Conservation (phyloP, 2,329 filamentous ascomycete genomes). For the Lomentospora prolificans region DNA sequence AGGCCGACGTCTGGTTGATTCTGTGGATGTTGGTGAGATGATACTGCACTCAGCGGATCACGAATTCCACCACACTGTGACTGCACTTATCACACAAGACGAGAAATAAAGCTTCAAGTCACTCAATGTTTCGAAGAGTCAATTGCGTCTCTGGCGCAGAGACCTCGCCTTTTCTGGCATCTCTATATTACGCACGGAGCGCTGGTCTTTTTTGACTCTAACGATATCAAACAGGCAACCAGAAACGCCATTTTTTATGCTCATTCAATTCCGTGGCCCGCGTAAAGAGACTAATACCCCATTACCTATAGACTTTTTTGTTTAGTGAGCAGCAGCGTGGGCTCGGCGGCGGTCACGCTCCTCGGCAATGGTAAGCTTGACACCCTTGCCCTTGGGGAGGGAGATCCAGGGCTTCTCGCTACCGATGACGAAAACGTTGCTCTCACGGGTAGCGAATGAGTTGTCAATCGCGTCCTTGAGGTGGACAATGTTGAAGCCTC, state of each 20-base stretch:
- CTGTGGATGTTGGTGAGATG: neutral
- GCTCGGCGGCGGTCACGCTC: constrained; percentile 97
- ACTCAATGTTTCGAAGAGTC: constrained; percentile 1
- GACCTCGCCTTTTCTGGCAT: neutral
- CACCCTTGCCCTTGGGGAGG: constrained; percentile 99
- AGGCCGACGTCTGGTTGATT: too few relatives aligned
- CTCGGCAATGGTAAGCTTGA: constrained; percentile 98
- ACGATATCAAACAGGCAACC: constrained; percentile 4
- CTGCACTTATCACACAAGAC: neutral
- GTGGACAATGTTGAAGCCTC: constrained; percentile 99
- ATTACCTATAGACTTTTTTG: neutral
- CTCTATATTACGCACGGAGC: neutral
- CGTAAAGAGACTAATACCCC: constrained; percentile 1
- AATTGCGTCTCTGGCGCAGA: constrained; percentile 1
- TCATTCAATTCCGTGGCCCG: constrained; percentile 8
- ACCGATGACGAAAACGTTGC: constrained; percentile 99
- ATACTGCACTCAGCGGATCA: neutral
- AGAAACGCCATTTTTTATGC: constrained; percentile 6
- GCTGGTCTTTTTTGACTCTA: neutral
- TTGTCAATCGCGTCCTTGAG: constrained; percentile 99
- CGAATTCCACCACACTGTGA: neutral
- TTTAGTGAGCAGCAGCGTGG: constrained; percentile 37
- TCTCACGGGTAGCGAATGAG: constrained; percentile 98
- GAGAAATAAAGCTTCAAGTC: neutral
- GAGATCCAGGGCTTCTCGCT: constrained; percentile 99